These are phyloP conservation scores for Trametopsis cervina DNA, from an alignment of 768 basidiomycete species.

Conservation along the genomic window DNA sequence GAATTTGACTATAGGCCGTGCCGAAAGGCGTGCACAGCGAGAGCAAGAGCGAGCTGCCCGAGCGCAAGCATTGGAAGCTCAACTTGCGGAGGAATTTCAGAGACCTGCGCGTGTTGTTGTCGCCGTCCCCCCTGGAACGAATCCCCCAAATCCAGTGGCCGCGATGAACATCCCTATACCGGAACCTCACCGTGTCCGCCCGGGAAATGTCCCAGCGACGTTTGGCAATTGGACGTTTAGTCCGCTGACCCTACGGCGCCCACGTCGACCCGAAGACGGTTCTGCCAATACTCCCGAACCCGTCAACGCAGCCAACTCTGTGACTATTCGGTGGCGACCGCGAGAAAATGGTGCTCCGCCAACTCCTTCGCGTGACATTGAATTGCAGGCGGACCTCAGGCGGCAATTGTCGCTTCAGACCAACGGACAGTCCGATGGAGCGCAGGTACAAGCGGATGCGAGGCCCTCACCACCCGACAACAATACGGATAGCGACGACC, in stretches of 20 bases:
- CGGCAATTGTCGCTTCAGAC: background rate
- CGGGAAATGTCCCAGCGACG: background rate
- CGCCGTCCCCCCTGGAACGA: background rate
- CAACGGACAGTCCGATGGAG: background rate
- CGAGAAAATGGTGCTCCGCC: background rate
- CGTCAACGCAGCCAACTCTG: background rate
- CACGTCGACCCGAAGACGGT: constrained; percentile 8
- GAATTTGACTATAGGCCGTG: constrained; percentile 13
- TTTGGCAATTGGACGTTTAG: constrained; percentile 11
- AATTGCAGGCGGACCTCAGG: constrained; percentile 6
- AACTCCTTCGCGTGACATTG: constrained; percentile 1
- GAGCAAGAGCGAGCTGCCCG: constrained; percentile 22
- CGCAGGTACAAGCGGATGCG: background rate
- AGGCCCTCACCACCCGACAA: constrained; percentile 3
- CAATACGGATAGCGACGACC: constrained; percentile 6
- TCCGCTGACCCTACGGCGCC: constrained; percentile 7
- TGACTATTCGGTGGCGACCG: constrained; percentile 1
- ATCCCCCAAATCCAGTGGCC: background rate
- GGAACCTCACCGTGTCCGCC: background rate
- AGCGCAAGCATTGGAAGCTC: constrained; percentile 7
- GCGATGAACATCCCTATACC: background rate
- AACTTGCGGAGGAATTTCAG: constrained; percentile 5
- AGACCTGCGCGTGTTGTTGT: background rate
- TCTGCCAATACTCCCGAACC: constrained; percentile 6
- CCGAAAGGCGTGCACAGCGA: constrained; percentile 33